Conservation (phyloP, 805 yeast genomes). For the Wickerhamomyces alni region DNA sequence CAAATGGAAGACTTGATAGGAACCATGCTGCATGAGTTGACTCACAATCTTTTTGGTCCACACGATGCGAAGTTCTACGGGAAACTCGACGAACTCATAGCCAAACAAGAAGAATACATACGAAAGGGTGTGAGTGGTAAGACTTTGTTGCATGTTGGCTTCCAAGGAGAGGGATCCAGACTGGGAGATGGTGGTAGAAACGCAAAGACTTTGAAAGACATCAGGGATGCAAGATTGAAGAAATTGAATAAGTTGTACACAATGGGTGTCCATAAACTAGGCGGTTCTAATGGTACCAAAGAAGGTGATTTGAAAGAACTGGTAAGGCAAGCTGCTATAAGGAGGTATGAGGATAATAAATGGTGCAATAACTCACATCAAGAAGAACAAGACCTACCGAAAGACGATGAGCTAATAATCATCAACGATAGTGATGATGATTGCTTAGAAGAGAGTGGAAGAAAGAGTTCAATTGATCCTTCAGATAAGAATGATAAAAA, state of each 20-base stretch:
- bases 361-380: constrained; percentile 33
- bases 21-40: constrained; percentile 82
- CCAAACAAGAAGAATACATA: constrained; percentile 32
- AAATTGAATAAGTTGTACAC: constrained; percentile 27
- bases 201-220: constrained; percentile 21
- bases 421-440: constrained; percentile 10
- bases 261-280: constrained; percentile 13
- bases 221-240: constrained; percentile 34
- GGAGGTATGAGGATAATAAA: constrained; percentile 46
- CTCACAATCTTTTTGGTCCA: constrained; percentile 76
- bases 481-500: not conserved
- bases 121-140: constrained; percentile 24
- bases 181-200: constrained; percentile 31
- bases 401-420: constrained; percentile 37
- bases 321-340: constrained; percentile 56
- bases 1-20: constrained; percentile 66
- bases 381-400: constrained; percentile 30
- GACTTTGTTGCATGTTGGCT: constrained; percentile 1
- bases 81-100: constrained; percentile 50
- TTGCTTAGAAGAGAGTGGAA: not conserved
- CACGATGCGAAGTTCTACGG: constrained; percentile 71
- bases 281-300: constrained; percentile 7
- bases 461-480: not conserved
- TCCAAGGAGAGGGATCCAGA: constrained; percentile 10
- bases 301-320: constrained; percentile 32